Evolutionary conservation across 2,329 filamentous ascomycete species (phyloP).

Genomic region (Aspergillus tamarii): DNA sequence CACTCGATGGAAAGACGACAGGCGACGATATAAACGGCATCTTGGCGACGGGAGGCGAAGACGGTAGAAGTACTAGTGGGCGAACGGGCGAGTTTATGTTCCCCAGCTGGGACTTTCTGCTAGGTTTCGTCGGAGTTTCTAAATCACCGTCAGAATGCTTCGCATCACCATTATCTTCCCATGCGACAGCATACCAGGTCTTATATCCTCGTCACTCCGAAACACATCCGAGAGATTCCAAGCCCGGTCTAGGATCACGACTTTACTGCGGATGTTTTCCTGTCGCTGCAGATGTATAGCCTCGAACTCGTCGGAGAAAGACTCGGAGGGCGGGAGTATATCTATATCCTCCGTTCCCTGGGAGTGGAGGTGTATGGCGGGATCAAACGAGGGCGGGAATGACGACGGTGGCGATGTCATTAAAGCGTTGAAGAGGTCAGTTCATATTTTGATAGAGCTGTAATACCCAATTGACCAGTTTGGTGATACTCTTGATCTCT

Average conservation of each 20-base stretch:
- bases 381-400: slow-evolving; percentile 55
- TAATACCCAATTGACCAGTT: not conserved
- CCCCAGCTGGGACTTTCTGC: slow-evolving; percentile 16
- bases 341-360: slow-evolving; percentile 36
- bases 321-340: slow-evolving; percentile 31
- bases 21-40: slow-evolving; percentile 50
- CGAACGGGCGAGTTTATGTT: slow-evolving; percentile 18
- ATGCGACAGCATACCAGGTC: slow-evolving; percentile 31
- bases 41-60: slow-evolving; percentile 36
- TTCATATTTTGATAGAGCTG: not conserved
- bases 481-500: not conserved
- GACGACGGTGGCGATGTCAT: slow-evolving; percentile 40
- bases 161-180: not conserved
- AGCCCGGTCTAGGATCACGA: slow-evolving; percentile 48
- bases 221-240: slow-evolving; percentile 49
- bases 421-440: slow-evolving; percentile 23
- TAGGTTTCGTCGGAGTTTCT: slow-evolving; percentile 45
- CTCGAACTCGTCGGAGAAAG: slow-evolving; percentile 45
- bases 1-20: slow-evolving; percentile 39
- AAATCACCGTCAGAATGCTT: slow-evolving; percentile 9
- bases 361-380: slow-evolving; percentile 53
- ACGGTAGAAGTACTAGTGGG: slow-evolving; percentile 29
- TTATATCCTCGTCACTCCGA: slow-evolving; percentile 46
- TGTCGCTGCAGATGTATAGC: slow-evolving; percentile 38
- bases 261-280: slow-evolving; percentile 40